These are phyloP conservation scores for Cadophora gregata DNA, from an alignment of 2,329 filamentous ascomycete genomes.

Conservation along the genomic window DNA sequence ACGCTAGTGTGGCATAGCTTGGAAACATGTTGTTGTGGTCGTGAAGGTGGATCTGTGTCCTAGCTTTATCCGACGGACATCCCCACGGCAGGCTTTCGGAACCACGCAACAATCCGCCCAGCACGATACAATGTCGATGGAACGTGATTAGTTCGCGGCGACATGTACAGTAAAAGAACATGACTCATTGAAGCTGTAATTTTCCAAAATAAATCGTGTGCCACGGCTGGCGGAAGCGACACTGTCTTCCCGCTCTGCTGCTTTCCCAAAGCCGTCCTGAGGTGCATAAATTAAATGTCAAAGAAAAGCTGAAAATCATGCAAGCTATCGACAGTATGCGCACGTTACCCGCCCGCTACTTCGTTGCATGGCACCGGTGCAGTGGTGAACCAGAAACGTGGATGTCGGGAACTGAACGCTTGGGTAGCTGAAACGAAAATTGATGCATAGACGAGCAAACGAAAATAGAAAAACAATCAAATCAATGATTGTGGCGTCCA, in stretches of 20 bases:
- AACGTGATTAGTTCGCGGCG: not conserved
- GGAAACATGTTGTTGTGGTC: slow-evolving; percentile 5
- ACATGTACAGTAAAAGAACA: not conserved
- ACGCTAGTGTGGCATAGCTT: slow-evolving; percentile 9
- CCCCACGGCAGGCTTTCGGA: slow-evolving; percentile 22
- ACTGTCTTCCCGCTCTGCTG: slow-evolving; percentile 1
- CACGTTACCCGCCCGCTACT: slow-evolving; percentile 6
- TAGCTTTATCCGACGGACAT: slow-evolving; percentile 31
- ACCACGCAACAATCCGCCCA: slow-evolving; percentile 6
- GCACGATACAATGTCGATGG: not conserved
- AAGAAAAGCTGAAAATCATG: slow-evolving; percentile 5
- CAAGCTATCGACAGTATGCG: slow-evolving; percentile 9
- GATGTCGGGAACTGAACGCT: not conserved
- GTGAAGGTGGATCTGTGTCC: slow-evolving; percentile 12
- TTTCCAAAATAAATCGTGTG: slow-evolving; percentile 3
- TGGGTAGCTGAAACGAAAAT: slow-evolving; percentile 16
- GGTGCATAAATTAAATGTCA: not conserved
- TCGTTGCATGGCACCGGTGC: not conserved
- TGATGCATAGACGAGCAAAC: slow-evolving; percentile 14
- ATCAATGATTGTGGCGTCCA: not conserved
- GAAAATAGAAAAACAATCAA: slow-evolving; percentile 16
- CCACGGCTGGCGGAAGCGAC: not conserved
- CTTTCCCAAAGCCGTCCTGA: not conserved
- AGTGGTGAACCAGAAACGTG: slow-evolving; percentile 10
- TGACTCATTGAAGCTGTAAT: not conserved